Evolutionary conservation across 2,329 filamentous ascomycete genomes (phyloP).

Genomic region (Diaporthe helianthi): DNA sequence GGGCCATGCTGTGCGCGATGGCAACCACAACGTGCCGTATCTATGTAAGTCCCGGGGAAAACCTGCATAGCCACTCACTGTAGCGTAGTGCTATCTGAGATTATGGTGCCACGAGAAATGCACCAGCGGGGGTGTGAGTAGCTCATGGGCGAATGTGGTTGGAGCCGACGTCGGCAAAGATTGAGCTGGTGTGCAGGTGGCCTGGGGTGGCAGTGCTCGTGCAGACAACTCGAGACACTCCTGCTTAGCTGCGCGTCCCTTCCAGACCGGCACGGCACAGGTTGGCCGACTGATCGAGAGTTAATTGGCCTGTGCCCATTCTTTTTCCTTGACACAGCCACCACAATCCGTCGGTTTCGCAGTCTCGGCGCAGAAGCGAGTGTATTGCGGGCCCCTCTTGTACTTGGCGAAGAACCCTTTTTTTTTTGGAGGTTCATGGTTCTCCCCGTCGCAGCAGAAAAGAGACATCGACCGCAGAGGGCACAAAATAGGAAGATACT

Average conservation of each 20-base stretch:
- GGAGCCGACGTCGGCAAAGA: conserved; percentile 13
- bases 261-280: conserved; percentile 11
- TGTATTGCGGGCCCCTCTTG: conserved; percentile 10
- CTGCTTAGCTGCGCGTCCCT: conserved; percentile 16
- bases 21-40: not conserved
- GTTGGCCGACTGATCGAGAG: conserved; percentile 13
- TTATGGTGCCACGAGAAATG: not conserved
- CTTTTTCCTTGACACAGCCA: conserved; percentile 21
- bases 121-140: not conserved
- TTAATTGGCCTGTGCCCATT: conserved; percentile 18
- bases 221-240: not conserved
- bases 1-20: not conserved
- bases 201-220: conserved; percentile 21
- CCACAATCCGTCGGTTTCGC: conserved; percentile 7
- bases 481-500: not conserved
- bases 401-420: conserved; percentile 18
- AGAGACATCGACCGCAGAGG: not conserved
- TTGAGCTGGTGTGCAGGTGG: conserved; percentile 16
- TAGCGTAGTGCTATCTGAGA: conserved; percentile 7
- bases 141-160: not conserved
- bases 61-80: conserved; percentile 10
- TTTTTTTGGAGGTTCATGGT: conserved; percentile 9
- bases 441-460: not conserved
- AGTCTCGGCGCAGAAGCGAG: conserved; percentile 25
- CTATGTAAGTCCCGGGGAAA: not conserved